Percentiles rank a stretch among this genome's conserved stretches.
Evolutionary conservation across 129 eudicot genomes (phyloP).

Genomic region (Logfia minima): DNA sequence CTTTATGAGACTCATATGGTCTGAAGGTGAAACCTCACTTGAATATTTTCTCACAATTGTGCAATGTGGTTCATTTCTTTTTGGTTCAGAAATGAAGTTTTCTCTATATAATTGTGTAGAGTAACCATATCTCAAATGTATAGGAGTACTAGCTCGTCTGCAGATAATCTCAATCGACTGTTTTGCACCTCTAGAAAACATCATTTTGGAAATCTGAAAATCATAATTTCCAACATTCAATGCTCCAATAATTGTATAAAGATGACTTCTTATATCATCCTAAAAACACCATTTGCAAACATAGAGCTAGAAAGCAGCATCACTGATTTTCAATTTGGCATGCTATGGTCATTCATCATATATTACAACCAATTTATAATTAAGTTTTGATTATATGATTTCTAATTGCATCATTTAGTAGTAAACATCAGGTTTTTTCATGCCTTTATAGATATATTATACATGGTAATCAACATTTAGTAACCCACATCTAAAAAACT

Average conservation of each 20-base stretch:
- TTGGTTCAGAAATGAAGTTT: conserved; percentile 34
- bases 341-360: not conserved
- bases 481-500: not conserved
- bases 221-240: conserved; percentile 23
- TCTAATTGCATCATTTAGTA: not conserved
- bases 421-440: not conserved
- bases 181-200: conserved; percentile 51
- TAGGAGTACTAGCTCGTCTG: conserved; percentile 44
- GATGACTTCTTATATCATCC: not conserved
- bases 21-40: conserved; percentile 52
- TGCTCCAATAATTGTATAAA: not conserved
- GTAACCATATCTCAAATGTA: conserved; percentile 44
- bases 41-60: conserved; percentile 51
- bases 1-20: conserved; percentile 78
- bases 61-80: conserved; percentile 22
- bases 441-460: not conserved
- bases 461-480: not conserved
- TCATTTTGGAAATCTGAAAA: conserved; percentile 43
- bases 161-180: conserved; percentile 53
- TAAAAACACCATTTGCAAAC: not conserved
- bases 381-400: not conserved
- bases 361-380: not conserved
- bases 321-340: not conserved
- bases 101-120: conserved; percentile 37
- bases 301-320: not conserved